phyloP scores from a whole-genome alignment of 2,329 filamentous ascomycete species.

The Exophiala oligosperma region DNA sequence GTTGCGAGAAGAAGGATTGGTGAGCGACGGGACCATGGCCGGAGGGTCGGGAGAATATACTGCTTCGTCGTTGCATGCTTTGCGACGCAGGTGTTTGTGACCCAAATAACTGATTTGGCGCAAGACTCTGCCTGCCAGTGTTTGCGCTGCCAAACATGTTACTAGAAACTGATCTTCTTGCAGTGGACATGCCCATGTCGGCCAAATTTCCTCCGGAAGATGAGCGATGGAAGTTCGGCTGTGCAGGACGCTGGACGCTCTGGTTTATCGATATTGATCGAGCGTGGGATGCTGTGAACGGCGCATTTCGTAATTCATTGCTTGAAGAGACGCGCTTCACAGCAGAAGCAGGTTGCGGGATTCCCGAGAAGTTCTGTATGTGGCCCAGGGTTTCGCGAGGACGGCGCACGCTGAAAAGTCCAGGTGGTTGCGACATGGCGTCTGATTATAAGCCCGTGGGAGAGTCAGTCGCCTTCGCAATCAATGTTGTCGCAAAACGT shows the following conservation, averaged over 20 bases:
- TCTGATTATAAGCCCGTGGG: neutral
- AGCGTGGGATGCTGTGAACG: slow-evolving; percentile 69
- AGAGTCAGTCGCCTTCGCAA: neutral
- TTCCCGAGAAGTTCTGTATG: slow-evolving; percentile 77
- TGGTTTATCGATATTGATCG: slow-evolving; percentile 88
- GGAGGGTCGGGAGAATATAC: slow-evolving; percentile 76
- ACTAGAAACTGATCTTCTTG: slow-evolving; percentile 76
- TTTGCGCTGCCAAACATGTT: slow-evolving; percentile 59
- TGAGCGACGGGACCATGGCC: slow-evolving; percentile 67
- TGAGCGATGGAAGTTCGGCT: slow-evolving; percentile 81
- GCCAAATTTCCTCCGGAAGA: slow-evolving; percentile 80
- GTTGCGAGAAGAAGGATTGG: slow-evolving; percentile 93
- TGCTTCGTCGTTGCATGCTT: slow-evolving; percentile 69
- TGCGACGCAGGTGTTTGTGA: slow-evolving; percentile 54
- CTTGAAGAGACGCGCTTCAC: slow-evolving; percentile 90
- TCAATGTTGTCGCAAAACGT: neutral
- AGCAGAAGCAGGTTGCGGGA: slow-evolving; percentile 87
- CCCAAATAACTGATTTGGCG: slow-evolving; percentile 57
- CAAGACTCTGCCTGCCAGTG: slow-evolving; percentile 70
- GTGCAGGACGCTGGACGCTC: slow-evolving; percentile 76
- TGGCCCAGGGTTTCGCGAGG: slow-evolving; percentile 89
- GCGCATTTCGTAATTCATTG: slow-evolving; percentile 63
- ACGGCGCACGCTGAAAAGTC: slow-evolving; percentile 87
- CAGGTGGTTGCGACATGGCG: slow-evolving; percentile 80
- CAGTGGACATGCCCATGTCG: slow-evolving; percentile 78